Conservation (phyloP, 108 stramenopile species). For the Epipyxis sp. region DNA sequence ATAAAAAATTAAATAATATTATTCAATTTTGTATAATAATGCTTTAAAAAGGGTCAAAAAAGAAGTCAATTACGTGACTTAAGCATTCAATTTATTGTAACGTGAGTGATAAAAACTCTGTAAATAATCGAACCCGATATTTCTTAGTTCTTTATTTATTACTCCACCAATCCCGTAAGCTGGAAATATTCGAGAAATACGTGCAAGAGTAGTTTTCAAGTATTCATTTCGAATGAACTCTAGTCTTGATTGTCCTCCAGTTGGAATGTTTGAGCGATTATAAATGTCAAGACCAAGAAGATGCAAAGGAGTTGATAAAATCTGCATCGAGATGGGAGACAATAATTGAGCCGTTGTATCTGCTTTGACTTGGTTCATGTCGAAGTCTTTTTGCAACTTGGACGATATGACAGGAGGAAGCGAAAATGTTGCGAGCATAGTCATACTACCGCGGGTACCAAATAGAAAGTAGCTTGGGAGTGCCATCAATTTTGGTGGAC, state of each 20-base stretch:
- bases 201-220: neutral
- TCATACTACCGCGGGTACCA: slow-evolving; percentile 28
- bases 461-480: slow-evolving; percentile 10
- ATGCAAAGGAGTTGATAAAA: slow-evolving; percentile 34
- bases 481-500: slow-evolving; percentile 10
- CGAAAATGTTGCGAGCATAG: slow-evolving; percentile 34
- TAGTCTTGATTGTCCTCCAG: neutral
- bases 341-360: slow-evolving; percentile 28
- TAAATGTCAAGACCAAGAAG: slow-evolving; percentile 35
- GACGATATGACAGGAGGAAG: slow-evolving; percentile 28
- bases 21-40: no score
- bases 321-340: slow-evolving; percentile 30
- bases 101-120: no score
- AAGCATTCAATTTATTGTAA: no score
- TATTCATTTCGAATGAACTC: neutral
- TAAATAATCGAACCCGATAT: neutral
- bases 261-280: slow-evolving; percentile 25
- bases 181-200: slow-evolving; percentile 13
- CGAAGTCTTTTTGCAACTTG: slow-evolving; percentile 5
- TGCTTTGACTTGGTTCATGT: slow-evolving; percentile 1
- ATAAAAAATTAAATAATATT: no score
- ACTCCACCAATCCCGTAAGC: slow-evolving; percentile 20
- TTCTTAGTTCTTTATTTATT: neutral
- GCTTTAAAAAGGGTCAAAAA: no score
- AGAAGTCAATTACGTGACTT: no score